Evolutionary conservation across 257 asterid genomes (phyloP).

Genomic region (Striga asiatica): DNA sequence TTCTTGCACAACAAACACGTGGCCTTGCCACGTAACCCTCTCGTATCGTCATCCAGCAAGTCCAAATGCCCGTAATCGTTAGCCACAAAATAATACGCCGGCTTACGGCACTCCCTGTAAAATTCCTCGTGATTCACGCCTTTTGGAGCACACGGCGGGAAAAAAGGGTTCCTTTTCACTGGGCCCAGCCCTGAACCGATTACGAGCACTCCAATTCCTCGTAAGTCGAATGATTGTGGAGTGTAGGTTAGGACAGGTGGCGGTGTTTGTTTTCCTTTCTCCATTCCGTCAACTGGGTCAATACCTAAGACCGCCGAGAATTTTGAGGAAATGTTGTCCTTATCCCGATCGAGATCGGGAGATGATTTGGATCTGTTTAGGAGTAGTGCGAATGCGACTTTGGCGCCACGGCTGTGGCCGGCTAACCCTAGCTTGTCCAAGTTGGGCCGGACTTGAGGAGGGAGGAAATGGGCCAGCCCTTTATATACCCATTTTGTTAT

Average conservation of each 20-base stretch:
- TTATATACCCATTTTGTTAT: slow-evolving; percentile 56
- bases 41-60: slow-evolving; percentile 70
- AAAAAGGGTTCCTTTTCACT: slow-evolving; percentile 43
- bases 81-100: slow-evolving; percentile 55
- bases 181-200: slow-evolving; percentile 82
- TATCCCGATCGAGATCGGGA: slow-evolving; percentile 1
- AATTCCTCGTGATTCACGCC: slow-evolving; percentile 84
- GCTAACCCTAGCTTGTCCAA: slow-evolving; percentile 43
- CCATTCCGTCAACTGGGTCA: slow-evolving; percentile 85
- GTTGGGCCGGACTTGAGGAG: slow-evolving; percentile 47
- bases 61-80: slow-evolving; percentile 84
- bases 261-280: slow-evolving; percentile 50
- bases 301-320: slow-evolving; percentile 76
- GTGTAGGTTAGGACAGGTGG: slow-evolving; percentile 64
- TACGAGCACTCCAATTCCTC: slow-evolving; percentile 38
- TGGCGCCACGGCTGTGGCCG: slow-evolving; percentile 91
- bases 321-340: too few relatives aligned
- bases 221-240: slow-evolving; percentile 55
- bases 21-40: slow-evolving; percentile 56
- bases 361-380: slow-evolving; percentile 18
- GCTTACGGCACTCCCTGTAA: slow-evolving; percentile 49
- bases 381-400: slow-evolving; percentile 63
- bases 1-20: slow-evolving; percentile 68
- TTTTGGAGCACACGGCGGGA: slow-evolving; percentile 79
- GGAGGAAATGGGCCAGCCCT: slow-evolving; percentile 43